These are phyloP conservation scores for Circinella minor DNA, from an alignment of 371 early-diverging fungal species.

Conservation along the genomic window DNA sequence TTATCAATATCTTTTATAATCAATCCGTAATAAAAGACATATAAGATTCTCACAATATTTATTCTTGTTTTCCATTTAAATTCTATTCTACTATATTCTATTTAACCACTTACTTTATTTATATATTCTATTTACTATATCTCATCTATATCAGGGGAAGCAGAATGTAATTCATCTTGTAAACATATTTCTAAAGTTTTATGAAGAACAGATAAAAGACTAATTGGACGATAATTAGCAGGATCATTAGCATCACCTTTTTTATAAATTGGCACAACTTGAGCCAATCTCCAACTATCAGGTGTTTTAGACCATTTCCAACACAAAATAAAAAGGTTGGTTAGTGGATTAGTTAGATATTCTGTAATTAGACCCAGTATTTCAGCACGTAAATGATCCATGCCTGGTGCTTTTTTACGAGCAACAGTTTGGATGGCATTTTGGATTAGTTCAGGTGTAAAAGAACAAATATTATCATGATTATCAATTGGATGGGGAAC, in stretches of 20 bases:
- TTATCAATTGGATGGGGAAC: conserved; percentile 12
- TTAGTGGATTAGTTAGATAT: background rate
- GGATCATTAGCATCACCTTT: conserved; percentile 16
- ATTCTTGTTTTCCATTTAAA: no score
- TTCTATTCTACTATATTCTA: no score
- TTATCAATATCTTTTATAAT: no score
- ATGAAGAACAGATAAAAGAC: conserved; percentile 21
- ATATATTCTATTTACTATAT: no score
- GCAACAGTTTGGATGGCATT: no score
- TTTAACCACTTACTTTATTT: no score
- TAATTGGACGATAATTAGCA: conserved; percentile 29
- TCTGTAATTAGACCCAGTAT: background rate
- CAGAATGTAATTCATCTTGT: background rate
- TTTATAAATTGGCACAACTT: conserved; percentile 19
- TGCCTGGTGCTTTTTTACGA: no score
- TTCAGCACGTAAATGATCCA: no score
- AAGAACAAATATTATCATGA: no score
- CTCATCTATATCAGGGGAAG: conserved; percentile 19
- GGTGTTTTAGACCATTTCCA: conserved; percentile 15
- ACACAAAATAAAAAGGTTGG: conserved; percentile 13
- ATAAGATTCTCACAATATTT: no score
- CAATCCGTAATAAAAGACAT: no score
- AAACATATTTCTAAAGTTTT: conserved; percentile 13
- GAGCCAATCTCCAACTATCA: conserved; percentile 14
- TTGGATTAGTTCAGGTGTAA: no score